Percentiles rank a stretch among this genome's conserved stretches.
phyloP scores from a whole-genome alignment of 2,329 filamentous ascomycete genomes.

The Sporothrix luriei region DNA sequence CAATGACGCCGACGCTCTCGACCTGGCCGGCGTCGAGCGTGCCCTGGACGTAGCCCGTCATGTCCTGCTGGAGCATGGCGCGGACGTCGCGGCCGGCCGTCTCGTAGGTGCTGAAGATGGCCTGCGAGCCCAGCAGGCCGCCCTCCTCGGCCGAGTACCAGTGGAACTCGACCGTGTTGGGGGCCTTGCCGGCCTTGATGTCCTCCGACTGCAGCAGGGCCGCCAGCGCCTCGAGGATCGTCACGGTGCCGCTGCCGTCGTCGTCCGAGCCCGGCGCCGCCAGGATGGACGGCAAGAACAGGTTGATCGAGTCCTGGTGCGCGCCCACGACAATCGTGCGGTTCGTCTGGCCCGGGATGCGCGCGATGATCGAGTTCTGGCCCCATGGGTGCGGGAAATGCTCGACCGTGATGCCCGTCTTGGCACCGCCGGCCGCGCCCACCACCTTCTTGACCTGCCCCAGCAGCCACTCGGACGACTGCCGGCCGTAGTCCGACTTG shows the following conservation, averaged over 20 bases:
- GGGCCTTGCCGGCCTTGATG: slow-evolving; percentile 68
- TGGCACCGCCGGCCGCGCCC: slow-evolving; percentile 67
- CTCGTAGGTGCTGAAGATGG: slow-evolving; percentile 82
- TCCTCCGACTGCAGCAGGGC: slow-evolving; percentile 74
- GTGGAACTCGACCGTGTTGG: slow-evolving; percentile 93
- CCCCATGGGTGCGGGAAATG: slow-evolving; percentile 83
- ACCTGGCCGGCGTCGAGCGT: slow-evolving; percentile 79
- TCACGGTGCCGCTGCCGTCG: slow-evolving; percentile 89
- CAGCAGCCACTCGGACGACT: slow-evolving; percentile 88
- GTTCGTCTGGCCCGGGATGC: slow-evolving; percentile 81
- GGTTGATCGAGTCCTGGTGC: slow-evolving; percentile 93
- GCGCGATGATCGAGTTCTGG: slow-evolving; percentile 88
- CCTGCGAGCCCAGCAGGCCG: slow-evolving; percentile 83
- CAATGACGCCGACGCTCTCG: slow-evolving; percentile 89
- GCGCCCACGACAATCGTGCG: slow-evolving; percentile 87
- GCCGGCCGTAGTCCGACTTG: slow-evolving; percentile 71
- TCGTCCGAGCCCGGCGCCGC: slow-evolving; percentile 93
- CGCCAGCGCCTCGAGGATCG: slow-evolving; percentile 87
- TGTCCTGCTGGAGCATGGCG: slow-evolving; percentile 98
- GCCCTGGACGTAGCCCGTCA: slow-evolving; percentile 86
- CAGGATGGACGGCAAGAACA: slow-evolving; percentile 81
- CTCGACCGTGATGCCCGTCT: slow-evolving; percentile 67
- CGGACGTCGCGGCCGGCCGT: slow-evolving; percentile 74
- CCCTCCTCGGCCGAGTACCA: slow-evolving; percentile 94
- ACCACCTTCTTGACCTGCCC: slow-evolving; percentile 73